Evolutionary conservation across 768 basidiomycete genomes (phyloP).

Genomic region (Pholiota conissans): DNA sequence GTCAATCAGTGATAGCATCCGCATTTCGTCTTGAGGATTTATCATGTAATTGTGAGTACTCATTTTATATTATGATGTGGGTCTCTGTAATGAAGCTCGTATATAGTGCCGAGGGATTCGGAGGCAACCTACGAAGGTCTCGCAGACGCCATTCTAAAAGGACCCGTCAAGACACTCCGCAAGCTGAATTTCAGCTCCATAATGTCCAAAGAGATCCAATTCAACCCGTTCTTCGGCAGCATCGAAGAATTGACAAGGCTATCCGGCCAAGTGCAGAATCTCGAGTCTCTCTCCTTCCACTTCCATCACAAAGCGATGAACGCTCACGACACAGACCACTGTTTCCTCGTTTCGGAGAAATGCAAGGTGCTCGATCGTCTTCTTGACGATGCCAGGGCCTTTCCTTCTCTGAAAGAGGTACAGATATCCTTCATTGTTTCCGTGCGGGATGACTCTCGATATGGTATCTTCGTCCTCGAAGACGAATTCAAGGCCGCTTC

Average conservation of each 20-base stretch:
- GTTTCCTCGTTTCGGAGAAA: not conserved
- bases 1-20: not conserved
- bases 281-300: not conserved
- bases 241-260: not conserved
- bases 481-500: not conserved
- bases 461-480: not conserved
- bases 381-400: not conserved
- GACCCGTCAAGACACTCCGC: not conserved
- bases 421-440: not conserved
- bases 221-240: not conserved
- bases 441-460: not conserved
- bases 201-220: not conserved
- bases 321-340: not conserved
- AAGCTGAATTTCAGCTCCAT: not conserved
- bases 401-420: not conserved
- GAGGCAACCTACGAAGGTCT: not conserved
- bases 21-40: not conserved
- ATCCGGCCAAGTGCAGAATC: not conserved
- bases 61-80: not conserved
- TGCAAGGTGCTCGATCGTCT: not conserved
- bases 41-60: not conserved
- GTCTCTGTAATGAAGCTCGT: not conserved
- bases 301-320: not conserved
- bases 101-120: not conserved
- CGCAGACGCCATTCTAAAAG: not conserved